Percentiles rank a stretch among this genome's conserved stretches.
These are phyloP conservation scores for Aspergillus sp. DNA, from an alignment of 2,329 filamentous ascomycete genomes.

Conservation along the genomic window DNA sequence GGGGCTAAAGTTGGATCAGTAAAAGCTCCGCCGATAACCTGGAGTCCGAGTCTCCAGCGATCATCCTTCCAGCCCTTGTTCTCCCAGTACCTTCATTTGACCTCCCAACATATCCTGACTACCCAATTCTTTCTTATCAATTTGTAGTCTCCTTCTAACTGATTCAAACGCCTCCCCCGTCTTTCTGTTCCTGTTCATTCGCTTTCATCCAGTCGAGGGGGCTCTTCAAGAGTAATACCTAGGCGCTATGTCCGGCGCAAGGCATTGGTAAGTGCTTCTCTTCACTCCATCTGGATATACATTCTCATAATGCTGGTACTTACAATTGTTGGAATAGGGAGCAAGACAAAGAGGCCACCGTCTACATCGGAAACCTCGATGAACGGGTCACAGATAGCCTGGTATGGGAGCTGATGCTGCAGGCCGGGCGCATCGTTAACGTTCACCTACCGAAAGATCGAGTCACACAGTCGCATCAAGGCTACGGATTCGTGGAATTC, in stretches of 20 bases:
- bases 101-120: background rate
- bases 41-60: constrained; percentile 2
- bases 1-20: constrained; percentile 19
- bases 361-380: constrained; percentile 98
- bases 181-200: background rate
- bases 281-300: background rate
- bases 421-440: constrained; percentile 95
- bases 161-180: background rate
- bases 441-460: constrained; percentile 98
- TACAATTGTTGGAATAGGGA: constrained; percentile 62
- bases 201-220: background rate
- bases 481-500: constrained; percentile 99
- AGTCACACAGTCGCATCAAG: constrained; percentile 94
- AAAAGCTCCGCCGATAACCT: constrained; percentile 21
- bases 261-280: constrained; percentile 67
- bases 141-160: background rate
- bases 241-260: constrained; percentile 64
- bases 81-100: background rate
- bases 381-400: constrained; percentile 88
- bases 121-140: background rate
- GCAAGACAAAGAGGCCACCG: constrained; percentile 96
- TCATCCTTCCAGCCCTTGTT: background rate
- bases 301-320: background rate
- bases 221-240: constrained; percentile 2
- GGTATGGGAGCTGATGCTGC: constrained; percentile 97